Evolutionary conservation across 2,329 filamentous ascomycete species (phyloP).

Genomic region (Pseudonectria foliicola): DNA sequence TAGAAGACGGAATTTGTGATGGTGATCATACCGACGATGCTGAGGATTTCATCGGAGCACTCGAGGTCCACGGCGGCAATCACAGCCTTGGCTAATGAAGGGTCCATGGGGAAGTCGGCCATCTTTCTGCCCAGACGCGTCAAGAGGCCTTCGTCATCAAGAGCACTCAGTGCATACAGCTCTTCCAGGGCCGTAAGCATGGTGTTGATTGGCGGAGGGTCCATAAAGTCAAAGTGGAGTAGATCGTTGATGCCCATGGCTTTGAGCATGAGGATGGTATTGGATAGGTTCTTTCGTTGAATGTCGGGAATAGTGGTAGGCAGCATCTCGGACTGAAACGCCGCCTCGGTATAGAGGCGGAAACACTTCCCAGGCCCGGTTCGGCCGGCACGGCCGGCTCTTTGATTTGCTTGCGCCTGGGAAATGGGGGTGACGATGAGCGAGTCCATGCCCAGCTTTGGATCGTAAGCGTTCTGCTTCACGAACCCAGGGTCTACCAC

Average conservation of each 20-base stretch:
- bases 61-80: slow-evolving; percentile 80
- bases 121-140: slow-evolving; percentile 91
- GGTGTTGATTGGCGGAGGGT: slow-evolving; percentile 92
- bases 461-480: slow-evolving; percentile 95
- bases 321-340: slow-evolving; percentile 94
- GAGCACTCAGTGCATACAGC: slow-evolving; percentile 80
- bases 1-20: slow-evolving; percentile 77
- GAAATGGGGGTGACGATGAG: slow-evolving; percentile 93
- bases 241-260: slow-evolving; percentile 99
- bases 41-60: slow-evolving; percentile 90
- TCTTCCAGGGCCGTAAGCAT: slow-evolving; percentile 96
- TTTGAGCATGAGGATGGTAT: slow-evolving; percentile 95
- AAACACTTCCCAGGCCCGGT: slow-evolving; percentile 97
- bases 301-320: slow-evolving; percentile 96
- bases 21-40: slow-evolving; percentile 90
- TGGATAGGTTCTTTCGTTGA: slow-evolving; percentile 84
- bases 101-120: slow-evolving; percentile 98
- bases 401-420: slow-evolving; percentile 91
- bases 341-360: slow-evolving; percentile 88
- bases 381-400: slow-evolving; percentile 84
- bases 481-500: slow-evolving; percentile 96
- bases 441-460: slow-evolving; percentile 96
- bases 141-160: slow-evolving; percentile 91
- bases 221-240: slow-evolving; percentile 98
- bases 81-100: slow-evolving; percentile 80